phyloP scores from a whole-genome alignment of 2,329 filamentous ascomycete genomes.

The Penicillium capsulatum region DNA sequence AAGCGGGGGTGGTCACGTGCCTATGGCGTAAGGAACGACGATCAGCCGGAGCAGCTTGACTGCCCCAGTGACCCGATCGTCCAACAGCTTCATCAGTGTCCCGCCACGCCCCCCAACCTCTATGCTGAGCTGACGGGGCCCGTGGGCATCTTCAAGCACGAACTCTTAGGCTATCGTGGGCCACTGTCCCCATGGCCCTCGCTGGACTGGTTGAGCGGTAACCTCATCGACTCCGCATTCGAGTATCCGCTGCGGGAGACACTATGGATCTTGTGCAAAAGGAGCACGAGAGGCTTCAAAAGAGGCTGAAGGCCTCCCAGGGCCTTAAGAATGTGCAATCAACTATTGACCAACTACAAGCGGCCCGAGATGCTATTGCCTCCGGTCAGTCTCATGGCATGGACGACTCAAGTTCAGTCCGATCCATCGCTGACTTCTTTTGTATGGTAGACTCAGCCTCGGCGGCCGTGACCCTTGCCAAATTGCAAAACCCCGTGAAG shows the following conservation, averaged over 20 bases:
- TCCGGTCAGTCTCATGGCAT: slow-evolving; percentile 50
- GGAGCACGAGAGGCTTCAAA: slow-evolving; percentile 69
- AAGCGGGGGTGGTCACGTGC: slow-evolving; percentile 14
- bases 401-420: too few species aligned
- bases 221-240: slow-evolving; percentile 29
- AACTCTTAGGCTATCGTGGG: neutral
- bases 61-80: neutral
- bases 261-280: slow-evolving; percentile 64
- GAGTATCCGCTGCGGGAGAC: slow-evolving; percentile 14
- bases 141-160: neutral
- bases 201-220: slow-evolving; percentile 24
- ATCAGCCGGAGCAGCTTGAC: slow-evolving; percentile 17
- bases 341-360: slow-evolving; percentile 71
- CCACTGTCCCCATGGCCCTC: slow-evolving; percentile 26
- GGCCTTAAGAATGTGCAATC: slow-evolving; percentile 76
- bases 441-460: slow-evolving; percentile 58
- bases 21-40: slow-evolving; percentile 17
- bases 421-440: neutral
- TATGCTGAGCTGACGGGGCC: neutral
- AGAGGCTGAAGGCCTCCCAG: slow-evolving; percentile 63
- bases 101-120: neutral
- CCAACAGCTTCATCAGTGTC: neutral
- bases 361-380: slow-evolving; percentile 69
- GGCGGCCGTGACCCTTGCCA: slow-evolving; percentile 70
- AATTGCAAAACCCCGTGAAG: slow-evolving; percentile 81